Evolutionary conservation across 2,329 filamentous ascomycete species (phyloP), one percentile per base, ranked within the genome.

Genomic region (Pseudogymnoascus sp.): DNA sequence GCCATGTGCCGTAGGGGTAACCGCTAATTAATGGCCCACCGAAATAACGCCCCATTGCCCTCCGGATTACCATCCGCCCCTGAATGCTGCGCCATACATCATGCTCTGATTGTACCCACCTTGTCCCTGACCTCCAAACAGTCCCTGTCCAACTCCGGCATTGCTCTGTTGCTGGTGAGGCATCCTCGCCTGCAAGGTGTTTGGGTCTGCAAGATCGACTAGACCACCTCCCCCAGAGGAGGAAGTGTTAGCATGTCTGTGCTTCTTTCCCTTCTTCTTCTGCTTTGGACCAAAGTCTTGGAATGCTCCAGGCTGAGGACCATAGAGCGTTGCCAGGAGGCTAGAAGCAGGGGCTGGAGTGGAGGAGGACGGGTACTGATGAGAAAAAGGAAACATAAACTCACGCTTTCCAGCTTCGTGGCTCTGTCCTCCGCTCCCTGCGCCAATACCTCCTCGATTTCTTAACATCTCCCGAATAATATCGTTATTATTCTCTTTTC

Each of bases 201-300:
- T 96, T 84, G 93, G 93, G 91, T 97, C 92, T 84, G 90, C 91
- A 92, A 96, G 91, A 95, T 97, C 92, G 83, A 95, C 92, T 93
- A 97, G 87, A 83, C 91, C 92, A 90, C 91, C 91, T 86, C 92
- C 92, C 83, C 90, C 90, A 87, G 92, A 96, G 87, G 93, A 97
- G 90, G 92, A 96, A 93, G 93, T 97, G 91, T 97, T 96, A 94
- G 92, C 93, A 88, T 97, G 92, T 88, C 92, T 95, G 85, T 97
- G 93, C 91, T 97, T 97, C 87, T 96, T 97, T 83, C 92, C 92
- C 91, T 96, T 96, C 87, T 96, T 97, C 89, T 96, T 96, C 86
- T 95, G 92, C 88, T 96, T 95, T 81, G 90, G 88, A 81, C 89
- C 89, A 81, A 88, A 87, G 77, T 96, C 92, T 87, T 92, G 90